Base-by-base conservation (phyloP, 306 rosid species). In the Glycyrrhiza uralensis region DNA sequence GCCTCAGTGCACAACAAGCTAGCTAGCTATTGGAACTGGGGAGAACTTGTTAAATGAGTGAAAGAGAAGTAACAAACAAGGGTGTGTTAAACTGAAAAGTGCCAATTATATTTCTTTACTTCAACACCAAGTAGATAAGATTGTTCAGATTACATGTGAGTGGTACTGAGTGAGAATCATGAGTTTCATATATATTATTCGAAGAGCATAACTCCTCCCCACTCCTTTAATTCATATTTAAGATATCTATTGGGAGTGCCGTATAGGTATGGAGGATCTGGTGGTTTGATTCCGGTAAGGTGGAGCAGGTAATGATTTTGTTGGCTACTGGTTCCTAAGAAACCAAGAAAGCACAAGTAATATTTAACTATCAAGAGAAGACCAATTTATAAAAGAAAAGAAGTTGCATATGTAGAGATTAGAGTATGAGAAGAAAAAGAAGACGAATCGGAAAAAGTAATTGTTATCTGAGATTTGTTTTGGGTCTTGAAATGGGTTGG, bases 111-210 rank as follows among this genome's bases (percentile, higher is more conserved):
- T 80, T 70, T 55, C 84, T 76, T 80, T 36, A 26, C 84, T 76
- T 80, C 23, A 76, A 76, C 74, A 54, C 35, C 70, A 76, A 64
- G 84, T 11, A 38, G 69, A 32, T 52, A 4, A 24, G 63, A 62
- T 62, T 80, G 74, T 54, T 62, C 77, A 80, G 77, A 45, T 52
- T 32, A 54, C 77, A 80, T 18, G 76, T 69, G 80, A 9, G 63
- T 32, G 60, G 57, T 49, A 28, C 7, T 17, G 11, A 47, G 6
- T 72, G 20, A 17, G 46, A 74, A 74, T 13, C 28, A 45, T 65
- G 51, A 35, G 47, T 51, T 51, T 55, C 6, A 4, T 13, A 54
- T n/a, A n/a, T n/a, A n/a, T n/a, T n/a, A n/a, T n/a, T n/a, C n/a
- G n/a, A n/a, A n/a, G n/a, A n/a, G n/a, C n/a, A n/a, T n/a, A n/a